A percentile compares a stretch with the other conserved stretches of the same genome.
Conservation (phyloP, 202 grass and related monocot species). For the Panicum virgatum region DNA sequence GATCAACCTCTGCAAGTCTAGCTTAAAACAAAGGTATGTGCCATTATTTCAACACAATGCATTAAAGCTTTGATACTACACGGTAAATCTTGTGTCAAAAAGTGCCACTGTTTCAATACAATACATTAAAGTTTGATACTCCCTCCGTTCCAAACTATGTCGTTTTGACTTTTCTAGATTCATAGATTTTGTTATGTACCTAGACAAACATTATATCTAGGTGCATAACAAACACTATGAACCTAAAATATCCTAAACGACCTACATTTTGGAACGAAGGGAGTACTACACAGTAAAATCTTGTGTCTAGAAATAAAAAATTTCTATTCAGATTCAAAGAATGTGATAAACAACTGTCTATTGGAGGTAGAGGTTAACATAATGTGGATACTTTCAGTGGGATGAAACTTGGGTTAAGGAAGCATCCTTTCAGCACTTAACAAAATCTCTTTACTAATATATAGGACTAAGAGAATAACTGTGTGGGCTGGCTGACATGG, state of each 20-base stretch:
- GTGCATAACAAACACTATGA: too few relatives aligned
- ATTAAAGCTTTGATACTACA: neutral
- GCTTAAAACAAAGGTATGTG: too few relatives aligned
- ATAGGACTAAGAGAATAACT: neutral
- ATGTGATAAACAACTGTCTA: neutral
- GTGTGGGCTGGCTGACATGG: neutral
- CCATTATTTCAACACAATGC: neutral
- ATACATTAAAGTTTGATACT: too few relatives aligned
- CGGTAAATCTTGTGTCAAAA: too few relatives aligned
- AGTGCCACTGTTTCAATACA: too few relatives aligned
- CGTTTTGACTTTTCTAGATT: too few relatives aligned
- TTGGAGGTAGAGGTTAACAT: neutral
- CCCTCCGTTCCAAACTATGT: too few relatives aligned
- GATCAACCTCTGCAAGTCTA: too few relatives aligned
- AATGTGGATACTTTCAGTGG: neutral
- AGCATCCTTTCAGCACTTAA: constrained; percentile 1
- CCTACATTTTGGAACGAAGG: too few relatives aligned
- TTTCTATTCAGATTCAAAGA: neutral
- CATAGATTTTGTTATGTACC: too few relatives aligned
- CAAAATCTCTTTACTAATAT: neutral
- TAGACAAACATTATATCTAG: too few relatives aligned
- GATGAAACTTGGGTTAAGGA: neutral
- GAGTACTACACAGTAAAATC: neutral
- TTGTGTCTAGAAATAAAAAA: neutral
- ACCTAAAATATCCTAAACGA: too few relatives aligned